Base-by-base conservation (phyloP, 2,329 filamentous ascomycete species). In the Madurella mycetomatis region DNA sequence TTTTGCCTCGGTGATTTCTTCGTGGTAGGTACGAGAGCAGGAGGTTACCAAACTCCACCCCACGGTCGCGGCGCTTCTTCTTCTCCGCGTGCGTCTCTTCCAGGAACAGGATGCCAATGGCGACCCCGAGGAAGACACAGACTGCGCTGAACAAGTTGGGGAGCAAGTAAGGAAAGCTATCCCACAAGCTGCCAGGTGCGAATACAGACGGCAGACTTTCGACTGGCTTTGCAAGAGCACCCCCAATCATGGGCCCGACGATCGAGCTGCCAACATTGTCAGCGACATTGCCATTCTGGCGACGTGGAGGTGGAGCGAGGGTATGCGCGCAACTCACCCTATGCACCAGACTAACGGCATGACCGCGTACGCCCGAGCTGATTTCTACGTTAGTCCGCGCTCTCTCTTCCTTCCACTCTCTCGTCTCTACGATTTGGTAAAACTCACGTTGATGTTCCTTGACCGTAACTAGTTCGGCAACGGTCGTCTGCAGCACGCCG, bases 281-380 rank as follows among this genome's bases (percentile, higher is more conserved):
- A 56, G 56, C 42, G 16, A 34, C 40, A 15, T 12, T 7, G 17
- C 40, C 30, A 42, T 17, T 18, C 25, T 15, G 4, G 8, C 17
- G 9, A 16, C 32, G 9, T 19, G 13, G 31, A 15, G 11, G 17
- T 16, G 25, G 25, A 25, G 25, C 25, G 25, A 25, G 25, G 25
- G 25, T 25, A 25, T 9, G 47, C 12, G 5, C 2, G 40, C n/a
- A 47, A 58, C 78, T 73, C 76, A 90, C 78, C 94, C 94, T 66
- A 99, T 80, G 68, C 92, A 96, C 94, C 94, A 99, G 25, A 97
- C 90, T 69, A 96, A 90, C 7, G 94, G 94, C 91, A 99, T 96
- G 63, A 97, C 92, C 12, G 92, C 90, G 73, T 95, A 99, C 47
- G 92, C 94, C 64, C 90, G 89, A 62, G 92, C 88, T 91, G 57